Base-by-base conservation (phyloP, 495 filamentous ascomycete species). In the Aspergillus wentii region DNA sequence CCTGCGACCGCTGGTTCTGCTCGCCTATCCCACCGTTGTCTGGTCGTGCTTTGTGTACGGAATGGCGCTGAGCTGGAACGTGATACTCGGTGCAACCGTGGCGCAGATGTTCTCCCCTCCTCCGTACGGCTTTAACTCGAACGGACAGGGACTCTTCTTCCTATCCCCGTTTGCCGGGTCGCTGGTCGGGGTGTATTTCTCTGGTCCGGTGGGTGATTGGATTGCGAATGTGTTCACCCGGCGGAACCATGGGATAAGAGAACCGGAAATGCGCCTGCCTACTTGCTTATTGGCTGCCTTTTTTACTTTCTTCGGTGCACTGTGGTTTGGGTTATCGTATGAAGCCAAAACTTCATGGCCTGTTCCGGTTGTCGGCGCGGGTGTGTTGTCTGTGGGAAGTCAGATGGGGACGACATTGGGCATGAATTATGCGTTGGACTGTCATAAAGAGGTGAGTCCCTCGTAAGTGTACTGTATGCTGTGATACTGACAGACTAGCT, bases 181-280 rank as follows among this genome's bases (percentile, higher is more conserved):
- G 8, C 25, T 76, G 4, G 36, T 75, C 28, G 75, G 67, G 6
- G 62, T 76, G 9, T 57, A 67, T 6, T 64, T 68, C 25, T 71
- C 72, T 17, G 72, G 75, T 1, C 52, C 61, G 14, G 47, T 70
- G 8, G 65, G 65, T 25, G 75, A 79, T 49, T 50, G 44, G 44
- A 51, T 76, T 17, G 71, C 73, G 17, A 64, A 71, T 14, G 60
- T 52, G 34, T 58, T 75, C 30, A 76, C 75, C 4, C 59, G 57
- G 44, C 55, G 69, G 17, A 76, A 75, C 43, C 43, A 59, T 2
- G 75, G 75, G 14, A 61, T 78, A 15, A 52, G 72, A 5, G 67
- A 74, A 22, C 75, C 75, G 2, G 75, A 78, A 42, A 76, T 78
- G 67, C 62, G 75, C 14, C 60, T 76, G 8, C 58, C 68, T 0